Percentiles rank a stretch among this genome's conserved stretches.
These are phyloP conservation scores for Penicillium ucsense DNA, from an alignment of 495 filamentous ascomycete species.

Conservation along the genomic window DNA sequence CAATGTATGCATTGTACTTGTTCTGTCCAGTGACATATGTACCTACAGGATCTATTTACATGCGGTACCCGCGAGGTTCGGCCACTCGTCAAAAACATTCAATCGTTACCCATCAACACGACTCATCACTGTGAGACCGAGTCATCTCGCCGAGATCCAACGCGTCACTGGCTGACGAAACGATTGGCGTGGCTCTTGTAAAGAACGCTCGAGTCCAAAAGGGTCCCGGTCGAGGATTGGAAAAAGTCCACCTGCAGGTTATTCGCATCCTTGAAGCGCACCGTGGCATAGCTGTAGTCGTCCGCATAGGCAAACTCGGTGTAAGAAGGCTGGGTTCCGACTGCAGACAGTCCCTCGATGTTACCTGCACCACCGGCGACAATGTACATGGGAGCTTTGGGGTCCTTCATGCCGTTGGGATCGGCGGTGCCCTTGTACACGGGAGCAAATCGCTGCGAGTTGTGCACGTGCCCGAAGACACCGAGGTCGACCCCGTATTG, in stretches of 20 bases:
- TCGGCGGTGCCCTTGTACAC: conserved; percentile 35
- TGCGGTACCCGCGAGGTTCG: no score
- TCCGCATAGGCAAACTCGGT: conserved; percentile 48
- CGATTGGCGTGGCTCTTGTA: conserved; percentile 39
- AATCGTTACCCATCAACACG: no score
- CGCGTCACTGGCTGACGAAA: conserved; percentile 40
- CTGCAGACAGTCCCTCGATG: conserved; percentile 31
- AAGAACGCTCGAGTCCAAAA: conserved; percentile 42
- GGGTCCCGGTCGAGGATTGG: conserved; percentile 35
- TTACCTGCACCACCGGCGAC: conserved; percentile 39
- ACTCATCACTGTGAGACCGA: no score
- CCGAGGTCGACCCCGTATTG: conserved; percentile 52
- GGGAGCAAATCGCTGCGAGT: conserved; percentile 39
- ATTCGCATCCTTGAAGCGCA: conserved; percentile 25
- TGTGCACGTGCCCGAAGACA: conserved; percentile 54
- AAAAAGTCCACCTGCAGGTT: conserved; percentile 35
- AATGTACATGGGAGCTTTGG: conserved; percentile 48
- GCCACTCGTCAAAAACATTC: no score
- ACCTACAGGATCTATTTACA: no score
- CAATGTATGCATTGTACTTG: no score
- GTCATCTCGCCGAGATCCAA: no score
- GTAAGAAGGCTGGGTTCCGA: conserved; percentile 31
- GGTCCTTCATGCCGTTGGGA: conserved; percentile 40
- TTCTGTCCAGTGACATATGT: no score
- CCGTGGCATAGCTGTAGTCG: conserved; percentile 41